Base-by-base conservation (phyloP, 108 stramenopile genomes). In the Nitzschia sp. region DNA sequence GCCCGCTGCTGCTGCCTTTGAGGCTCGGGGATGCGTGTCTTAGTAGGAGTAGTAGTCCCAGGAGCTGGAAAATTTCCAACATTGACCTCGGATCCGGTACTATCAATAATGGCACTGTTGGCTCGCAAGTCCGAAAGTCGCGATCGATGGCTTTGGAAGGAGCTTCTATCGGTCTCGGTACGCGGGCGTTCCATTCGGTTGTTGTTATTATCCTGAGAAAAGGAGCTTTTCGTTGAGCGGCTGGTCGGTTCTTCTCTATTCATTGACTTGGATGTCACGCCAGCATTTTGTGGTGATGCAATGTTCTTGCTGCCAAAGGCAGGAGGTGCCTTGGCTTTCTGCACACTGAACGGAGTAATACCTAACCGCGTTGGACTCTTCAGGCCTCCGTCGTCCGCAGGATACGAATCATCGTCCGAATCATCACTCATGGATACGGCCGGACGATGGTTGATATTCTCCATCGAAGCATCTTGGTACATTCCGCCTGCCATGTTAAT, bases 101-200 rank as follows among this genome's bases (percentile, higher is more conserved):
- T 46, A 35, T 75, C 74, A 24, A 75, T 65, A 45, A 75, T 75
- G 34, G 74, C 74, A 31, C 46, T 35, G 54, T 62, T 75, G 38
- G 66, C 46, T 18, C 74, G 48, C 21, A 75, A 59, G 9, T 66
- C 21, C 19, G 54, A 31, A 1, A 74, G 54, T 32, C 58, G 51
- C 46, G 59, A 29, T 28, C 38, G 38, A 9, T 42, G 38, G 13
- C 38, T 42, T 13, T 42, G 38, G 38, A 42, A 42, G 56, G 32
- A 42, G 6, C 13, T 13, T 42, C 38, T 13, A 9, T 42, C 23
- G 28, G 27, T 58, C 57, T 29, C 30, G 23, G 57, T 28, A 23
- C 57, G 57, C n/a, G 51, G 51, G 27, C 57, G 57, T 13, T 42
- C 38, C 38, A 42, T 42, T 13, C 38, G 6, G 38, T 42, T 42